Conservation (phyloP, 225 moss, liverwort and hornwort species). For the Sphagnum contortum region DNA sequence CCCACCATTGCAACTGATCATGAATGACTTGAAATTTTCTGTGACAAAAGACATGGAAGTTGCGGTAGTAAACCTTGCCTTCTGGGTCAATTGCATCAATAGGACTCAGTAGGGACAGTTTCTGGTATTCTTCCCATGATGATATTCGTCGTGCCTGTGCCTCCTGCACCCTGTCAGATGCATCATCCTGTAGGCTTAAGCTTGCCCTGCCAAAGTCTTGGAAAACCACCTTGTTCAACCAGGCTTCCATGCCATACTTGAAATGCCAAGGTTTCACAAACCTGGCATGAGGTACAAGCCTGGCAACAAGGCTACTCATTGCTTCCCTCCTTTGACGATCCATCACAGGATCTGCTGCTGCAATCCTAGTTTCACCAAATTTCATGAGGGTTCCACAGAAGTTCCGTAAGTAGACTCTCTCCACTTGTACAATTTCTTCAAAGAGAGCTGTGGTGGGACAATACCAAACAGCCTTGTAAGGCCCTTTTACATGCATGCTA, state of each 20-base stretch:
- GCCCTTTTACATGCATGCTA: conserved; percentile 2
- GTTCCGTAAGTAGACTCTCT: conserved; percentile 37
- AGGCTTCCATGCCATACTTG: conserved; percentile 47
- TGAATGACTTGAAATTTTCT: conserved; percentile 40
- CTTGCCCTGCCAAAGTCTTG: conserved; percentile 39
- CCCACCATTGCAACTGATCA: conserved; percentile 54
- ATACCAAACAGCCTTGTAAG: conserved; percentile 36
- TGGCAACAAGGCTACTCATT: conserved; percentile 21
- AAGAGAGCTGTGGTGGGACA: conserved; percentile 24
- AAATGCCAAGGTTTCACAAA: conserved; percentile 53
- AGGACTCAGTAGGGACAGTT: conserved; percentile 33
- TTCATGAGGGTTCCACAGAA: conserved; percentile 43
- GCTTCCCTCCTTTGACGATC: conserved; percentile 8
- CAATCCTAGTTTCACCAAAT: conserved; percentile 26
- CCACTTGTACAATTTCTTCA: conserved; percentile 48
- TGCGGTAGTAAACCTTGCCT: conserved; percentile 13
- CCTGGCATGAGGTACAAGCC: conserved; percentile 29
- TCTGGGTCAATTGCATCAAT: conserved; percentile 45
- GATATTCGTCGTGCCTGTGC: conserved; percentile 23
- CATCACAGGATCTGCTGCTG: conserved; percentile 8
- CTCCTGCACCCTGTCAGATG: conserved; percentile 24
- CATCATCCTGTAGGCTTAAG: conserved; percentile 28
- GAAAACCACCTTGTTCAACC: conserved; percentile 38
- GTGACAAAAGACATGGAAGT: conserved; percentile 44
- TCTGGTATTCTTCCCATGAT: conserved; percentile 46